Evolutionary conservation across 2,329 filamentous ascomycete genomes (phyloP), one percentile per base, ranked within the genome.

Genomic region (Diplodia seriata): DNA sequence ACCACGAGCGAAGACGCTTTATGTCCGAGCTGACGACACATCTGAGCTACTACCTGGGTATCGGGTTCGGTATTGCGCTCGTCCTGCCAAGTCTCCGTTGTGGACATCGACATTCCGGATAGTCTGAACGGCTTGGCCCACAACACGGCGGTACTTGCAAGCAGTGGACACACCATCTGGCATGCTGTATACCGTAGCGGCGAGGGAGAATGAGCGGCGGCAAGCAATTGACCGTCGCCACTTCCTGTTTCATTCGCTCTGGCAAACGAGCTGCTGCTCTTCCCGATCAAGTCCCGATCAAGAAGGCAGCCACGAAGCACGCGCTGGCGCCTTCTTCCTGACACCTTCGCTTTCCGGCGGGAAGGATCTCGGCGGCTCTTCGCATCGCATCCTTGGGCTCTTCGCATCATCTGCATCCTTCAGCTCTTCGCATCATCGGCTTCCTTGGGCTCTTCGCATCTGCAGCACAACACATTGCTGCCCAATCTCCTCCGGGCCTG

Each of bases 181-280:
- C 11, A 11, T 31, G 9, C 23, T 18, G 14, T 36, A n/a, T 31
- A 18, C 23, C 18, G 14, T 36, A 18, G 15, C 29, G 18, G 33
- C 15, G 14, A 36, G 18, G 3, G 38, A 38, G 38, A n/a, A 36
- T 43, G 23, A 11, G 40, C 29, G 11, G 43, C 20, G 31, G 43
- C 40, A 63, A 38, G 29, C 15, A 38, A 18, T 6, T 8, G 29
- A 23, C 4, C n/a, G 31, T 31, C 29, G 47, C 18, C 33, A 2
- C 15, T 63, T 20, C 59, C 59, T 51, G 59, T 23, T 38, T 51
- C 12, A 38, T n/a, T 26, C 20, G 18, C 23, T 50, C 40, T 18
- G 20, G 59, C 59, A 29, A 51, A 63, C 47, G 59, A 38, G 43
- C 43, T 38, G 50, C 50, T 14, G n/a, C 12, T 9, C 31, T 31